Evolutionary conservation across 768 basidiomycete genomes (phyloP).

Genomic region (Suillus clintonianus): DNA sequence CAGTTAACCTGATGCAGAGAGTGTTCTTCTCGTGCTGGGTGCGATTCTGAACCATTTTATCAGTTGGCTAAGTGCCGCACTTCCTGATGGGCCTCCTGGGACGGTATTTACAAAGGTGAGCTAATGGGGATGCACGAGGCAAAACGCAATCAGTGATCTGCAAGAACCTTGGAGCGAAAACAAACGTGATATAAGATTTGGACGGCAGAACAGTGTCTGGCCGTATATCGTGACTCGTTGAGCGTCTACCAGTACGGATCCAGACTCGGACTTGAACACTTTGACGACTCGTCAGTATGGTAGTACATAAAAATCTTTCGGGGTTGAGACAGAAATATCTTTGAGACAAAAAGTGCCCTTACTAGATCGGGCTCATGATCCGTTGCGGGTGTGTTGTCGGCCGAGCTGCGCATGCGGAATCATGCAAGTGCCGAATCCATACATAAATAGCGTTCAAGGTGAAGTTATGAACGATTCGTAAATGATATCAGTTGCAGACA

Average conservation of each 20-base stretch:
- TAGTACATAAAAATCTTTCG: not conserved
- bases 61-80: not conserved
- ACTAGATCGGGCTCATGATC: not conserved
- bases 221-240: not conserved
- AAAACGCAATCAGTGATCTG: not conserved
- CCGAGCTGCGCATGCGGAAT: not conserved
- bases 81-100: not conserved
- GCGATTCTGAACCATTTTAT: not conserved
- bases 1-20: conserved; percentile 62
- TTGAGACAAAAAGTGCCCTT: not conserved
- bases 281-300: not conserved
- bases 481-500: not conserved
- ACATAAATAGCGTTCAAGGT: too few relatives aligned
- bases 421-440: too few relatives aligned
- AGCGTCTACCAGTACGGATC: not conserved
- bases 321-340: not conserved
- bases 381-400: not conserved
- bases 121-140: not conserved
- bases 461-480: not conserved
- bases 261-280: not conserved
- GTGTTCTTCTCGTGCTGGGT: conserved; percentile 36
- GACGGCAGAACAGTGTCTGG: not conserved
- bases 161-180: not conserved
- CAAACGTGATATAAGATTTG: not conserved
- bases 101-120: not conserved